Conservation (phyloP, 108 stramenopile species). For the Conticribra weissflogii region DNA sequence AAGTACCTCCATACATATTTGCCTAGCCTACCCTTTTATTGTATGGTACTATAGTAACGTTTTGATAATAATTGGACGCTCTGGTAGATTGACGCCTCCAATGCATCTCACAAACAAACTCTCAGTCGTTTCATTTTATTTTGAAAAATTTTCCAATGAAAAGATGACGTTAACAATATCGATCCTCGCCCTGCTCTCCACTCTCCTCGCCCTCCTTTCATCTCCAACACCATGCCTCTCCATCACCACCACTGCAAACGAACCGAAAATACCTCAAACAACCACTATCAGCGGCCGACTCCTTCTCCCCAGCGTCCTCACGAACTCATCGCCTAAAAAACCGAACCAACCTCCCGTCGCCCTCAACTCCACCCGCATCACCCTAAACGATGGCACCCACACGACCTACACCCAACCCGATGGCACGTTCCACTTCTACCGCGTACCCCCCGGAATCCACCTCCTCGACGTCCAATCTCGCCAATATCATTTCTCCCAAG, state of each 20-base stretch:
- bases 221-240: conserved; percentile 23
- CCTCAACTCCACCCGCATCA: conserved; percentile 74
- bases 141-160: background rate
- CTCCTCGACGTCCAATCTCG: conserved; percentile 76
- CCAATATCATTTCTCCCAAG: conserved; percentile 73
- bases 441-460: conserved; percentile 84
- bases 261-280: background rate
- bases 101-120: too few relatives aligned
- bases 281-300: conserved; percentile 49
- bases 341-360: too few relatives aligned
- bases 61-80: too few relatives aligned
- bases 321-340: too few relatives aligned
- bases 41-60: too few relatives aligned
- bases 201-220: background rate
- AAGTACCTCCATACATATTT: too few relatives aligned
- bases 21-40: too few relatives aligned
- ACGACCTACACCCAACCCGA: conserved; percentile 75
- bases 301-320: conserved; percentile 36
- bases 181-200: background rate
- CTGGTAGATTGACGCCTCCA: too few relatives aligned
- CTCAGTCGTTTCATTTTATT: too few relatives aligned
- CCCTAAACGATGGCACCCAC: conserved; percentile 78
- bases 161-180: background rate
- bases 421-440: conserved; percentile 73
- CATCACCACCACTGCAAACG: too few relatives aligned